A percentile compares a stretch with the other conserved stretches of the same genome.
Evolutionary conservation across 768 basidiomycete genomes (phyloP).

Genomic region (Naganishia antarctica): DNA sequence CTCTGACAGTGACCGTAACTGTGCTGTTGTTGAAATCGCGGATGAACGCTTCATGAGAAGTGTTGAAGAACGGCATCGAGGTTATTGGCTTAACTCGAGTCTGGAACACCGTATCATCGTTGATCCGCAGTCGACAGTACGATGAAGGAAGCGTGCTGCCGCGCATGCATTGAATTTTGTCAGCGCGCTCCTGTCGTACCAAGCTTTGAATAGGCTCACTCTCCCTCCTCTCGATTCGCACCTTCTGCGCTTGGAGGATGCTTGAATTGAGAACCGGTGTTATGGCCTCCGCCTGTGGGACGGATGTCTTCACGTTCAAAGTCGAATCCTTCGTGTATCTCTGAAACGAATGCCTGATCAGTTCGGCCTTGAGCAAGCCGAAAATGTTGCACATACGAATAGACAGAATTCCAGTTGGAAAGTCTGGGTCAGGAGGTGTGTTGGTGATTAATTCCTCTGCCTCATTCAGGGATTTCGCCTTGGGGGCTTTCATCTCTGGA

Average conservation of each 20-base stretch:
- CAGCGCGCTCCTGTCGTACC: too few species aligned
- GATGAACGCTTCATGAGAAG: constrained; percentile 23
- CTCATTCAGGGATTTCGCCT: constrained; percentile 8
- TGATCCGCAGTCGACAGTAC: constrained; percentile 22
- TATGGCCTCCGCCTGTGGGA: neutral
- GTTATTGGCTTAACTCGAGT: constrained; percentile 26
- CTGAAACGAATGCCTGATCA: neutral
- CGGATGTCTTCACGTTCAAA: constrained; percentile 16
- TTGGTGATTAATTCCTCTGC: constrained; percentile 14
- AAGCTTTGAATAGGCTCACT: neutral
- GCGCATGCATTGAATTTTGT: neutral
- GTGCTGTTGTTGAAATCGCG: constrained; percentile 3
- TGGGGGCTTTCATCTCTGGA: constrained; percentile 3
- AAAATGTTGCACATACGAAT: neutral
- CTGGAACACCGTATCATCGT: constrained; percentile 24
- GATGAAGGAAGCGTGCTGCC: constrained; percentile 21
- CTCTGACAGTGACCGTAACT: constrained; percentile 15
- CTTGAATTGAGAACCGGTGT: constrained; percentile 9
- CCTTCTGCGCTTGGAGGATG: constrained; percentile 19
- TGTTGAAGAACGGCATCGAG: constrained; percentile 22
- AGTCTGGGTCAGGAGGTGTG: constrained; percentile 11
- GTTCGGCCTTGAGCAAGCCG: neutral
- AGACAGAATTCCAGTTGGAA: constrained; percentile 24
- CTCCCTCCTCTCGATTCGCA: constrained; percentile 21
- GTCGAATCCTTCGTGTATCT: constrained; percentile 26